Percentiles rank a stretch among this genome's conserved stretches.
phyloP scores from a whole-genome alignment of 2,329 filamentous ascomycete genomes.

The Magnaporthiopsis rhizophila region DNA sequence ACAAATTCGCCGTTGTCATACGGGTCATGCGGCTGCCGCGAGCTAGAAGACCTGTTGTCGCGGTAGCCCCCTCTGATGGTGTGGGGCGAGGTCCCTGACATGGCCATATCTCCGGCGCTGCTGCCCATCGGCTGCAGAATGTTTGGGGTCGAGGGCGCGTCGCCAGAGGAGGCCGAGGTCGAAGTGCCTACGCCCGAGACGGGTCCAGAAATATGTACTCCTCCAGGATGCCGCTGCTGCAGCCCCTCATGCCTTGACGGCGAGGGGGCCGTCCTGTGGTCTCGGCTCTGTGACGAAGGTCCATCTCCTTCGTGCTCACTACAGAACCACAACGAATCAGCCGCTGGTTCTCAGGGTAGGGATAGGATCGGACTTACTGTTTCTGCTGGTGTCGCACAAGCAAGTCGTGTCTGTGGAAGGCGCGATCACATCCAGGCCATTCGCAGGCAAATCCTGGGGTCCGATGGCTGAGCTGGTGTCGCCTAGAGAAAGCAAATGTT shows the following conservation, averaged over 20 bases:
- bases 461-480: conserved; percentile 44
- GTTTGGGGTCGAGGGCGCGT: conserved; percentile 15
- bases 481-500: conserved; percentile 7
- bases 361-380: conserved; percentile 32
- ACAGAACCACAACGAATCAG: conserved; percentile 4
- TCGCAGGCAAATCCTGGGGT: conserved; percentile 44
- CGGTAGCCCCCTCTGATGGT: not conserved
- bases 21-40: conserved; percentile 2
- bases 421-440: conserved; percentile 46
- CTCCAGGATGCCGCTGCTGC: not conserved
- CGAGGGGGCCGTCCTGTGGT: conserved; percentile 19
- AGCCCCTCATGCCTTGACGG: conserved; percentile 14
- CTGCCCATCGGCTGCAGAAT: not conserved
- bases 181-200: conserved; percentile 10
- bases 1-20: not conserved
- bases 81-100: not conserved
- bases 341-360: conserved; percentile 10
- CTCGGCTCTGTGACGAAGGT: conserved; percentile 19
- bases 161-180: conserved; percentile 15
- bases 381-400: conserved; percentile 46
- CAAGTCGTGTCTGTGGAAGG: conserved; percentile 51
- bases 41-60: not conserved
- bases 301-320: conserved; percentile 39
- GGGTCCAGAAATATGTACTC: conserved; percentile 7
- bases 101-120: not conserved